Evolutionary conservation across 305 asterid species (phyloP), one percentile per base, ranked within the genome.

Genomic region (Rubia balearica): DNA sequence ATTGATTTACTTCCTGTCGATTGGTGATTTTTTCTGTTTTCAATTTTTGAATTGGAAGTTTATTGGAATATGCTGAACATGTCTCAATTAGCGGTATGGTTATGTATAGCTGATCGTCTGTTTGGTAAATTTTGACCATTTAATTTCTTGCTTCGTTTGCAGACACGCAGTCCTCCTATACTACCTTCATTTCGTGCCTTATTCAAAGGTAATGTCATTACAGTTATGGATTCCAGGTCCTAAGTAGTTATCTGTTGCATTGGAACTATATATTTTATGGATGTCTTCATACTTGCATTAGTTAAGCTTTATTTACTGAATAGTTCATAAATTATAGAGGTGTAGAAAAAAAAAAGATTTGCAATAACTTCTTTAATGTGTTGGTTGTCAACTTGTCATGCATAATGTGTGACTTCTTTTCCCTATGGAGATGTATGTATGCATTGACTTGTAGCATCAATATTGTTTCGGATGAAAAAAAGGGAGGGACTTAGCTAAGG

Each of bases 121-220:
- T 53, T 70, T 71, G 65, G 36, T 68, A 60, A 45, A 10, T 7
- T 66, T 1, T 57, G 60, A 11, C 61, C 36, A 66, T 61, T 70
- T 53, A 72, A 21, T 49, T 68, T 51, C 68, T 71, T 13, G 33
- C 43, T 70, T 24, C 62, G 40, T 11, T 60, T 73, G 81, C 96
- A 93, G 97, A 91, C 96, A 51, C 92, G 96, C 71, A 78, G 77
- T 67, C 97, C 98, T 73, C 96, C 96, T 42, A 81, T 93, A 77
- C 88, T 90, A 68, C 98, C 98, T 75, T 89, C 97, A 51, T 93
- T 93, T 85, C 81, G 92, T 82, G 88, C 86, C 76, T 75, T 93
- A 77, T 75, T 87, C 38, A 77, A 81, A 85, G 97, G 98, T 93
- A 86, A 73, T 56, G 38, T 61, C 76, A 71, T 12, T 45, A 7